Conservation (phyloP, 768 basidiomycete species). For the Mycena leptocephala region DNA sequence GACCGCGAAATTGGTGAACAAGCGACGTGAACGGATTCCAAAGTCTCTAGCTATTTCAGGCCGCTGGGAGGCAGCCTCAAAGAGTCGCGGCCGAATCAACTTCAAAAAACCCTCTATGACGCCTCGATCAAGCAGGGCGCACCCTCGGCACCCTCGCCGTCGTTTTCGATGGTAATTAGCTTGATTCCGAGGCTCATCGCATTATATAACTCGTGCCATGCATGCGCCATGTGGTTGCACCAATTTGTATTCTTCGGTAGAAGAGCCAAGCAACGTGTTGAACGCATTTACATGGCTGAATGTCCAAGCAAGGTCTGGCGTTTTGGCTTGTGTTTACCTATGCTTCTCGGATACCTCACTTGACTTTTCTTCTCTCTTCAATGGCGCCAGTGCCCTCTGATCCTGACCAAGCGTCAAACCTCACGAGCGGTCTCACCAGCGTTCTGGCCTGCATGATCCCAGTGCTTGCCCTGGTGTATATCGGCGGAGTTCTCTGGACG, state of each 20-base stretch:
- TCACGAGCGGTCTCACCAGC: conserved; percentile 54
- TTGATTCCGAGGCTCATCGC: too few species aligned
- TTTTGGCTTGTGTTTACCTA: not conserved
- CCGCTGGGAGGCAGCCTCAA: too few species aligned
- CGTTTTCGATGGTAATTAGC: too few species aligned
- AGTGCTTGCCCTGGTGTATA: conserved; percentile 61
- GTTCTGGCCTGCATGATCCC: conserved; percentile 54
- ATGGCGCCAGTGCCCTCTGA: conserved; percentile 24
- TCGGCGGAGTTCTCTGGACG: conserved; percentile 66
- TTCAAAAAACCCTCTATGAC: too few species aligned
- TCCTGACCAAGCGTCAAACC: conserved; percentile 37
- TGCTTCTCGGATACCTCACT: not conserved
- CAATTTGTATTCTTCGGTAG: not conserved
- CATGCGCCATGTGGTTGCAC: not conserved
- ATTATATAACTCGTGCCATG: too few species aligned
- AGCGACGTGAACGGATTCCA: too few species aligned
- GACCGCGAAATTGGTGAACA: too few species aligned
- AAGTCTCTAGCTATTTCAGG: too few species aligned
- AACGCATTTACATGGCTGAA: not conserved
- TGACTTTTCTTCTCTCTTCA: not conserved
- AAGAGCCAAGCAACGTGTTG: not conserved
- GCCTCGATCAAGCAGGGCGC: too few species aligned
- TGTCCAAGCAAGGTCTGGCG: not conserved
- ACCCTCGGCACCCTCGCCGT: too few species aligned
- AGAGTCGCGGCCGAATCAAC: too few species aligned